phyloP scores from a whole-genome alignment of 169 alveolate species.

The Plasmodium ovale region DNA sequence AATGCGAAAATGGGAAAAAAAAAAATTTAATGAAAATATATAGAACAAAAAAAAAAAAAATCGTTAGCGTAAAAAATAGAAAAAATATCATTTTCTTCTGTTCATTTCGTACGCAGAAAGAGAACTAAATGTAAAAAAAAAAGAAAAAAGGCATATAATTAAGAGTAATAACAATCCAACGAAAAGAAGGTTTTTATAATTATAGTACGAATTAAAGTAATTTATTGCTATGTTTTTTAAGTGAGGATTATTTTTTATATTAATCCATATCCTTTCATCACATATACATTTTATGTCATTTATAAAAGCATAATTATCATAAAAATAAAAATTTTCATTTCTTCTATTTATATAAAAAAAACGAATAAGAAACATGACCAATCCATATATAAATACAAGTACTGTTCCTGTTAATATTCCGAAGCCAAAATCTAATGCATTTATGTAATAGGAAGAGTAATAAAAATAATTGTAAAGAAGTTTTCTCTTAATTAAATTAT shows the following conservation, averaged over 20 bases:
- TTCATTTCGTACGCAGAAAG: slow-evolving; percentile 1
- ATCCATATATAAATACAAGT: slow-evolving; percentile 49
- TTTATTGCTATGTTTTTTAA: slow-evolving; percentile 12
- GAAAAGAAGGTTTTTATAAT: slow-evolving; percentile 38
- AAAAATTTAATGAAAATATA: no score
- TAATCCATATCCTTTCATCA: slow-evolving; percentile 16
- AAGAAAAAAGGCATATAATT: slow-evolving; percentile 7
- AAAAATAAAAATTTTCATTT: slow-evolving; percentile 26
- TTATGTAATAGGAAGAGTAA: slow-evolving; percentile 32
- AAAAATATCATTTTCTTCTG: neutral
- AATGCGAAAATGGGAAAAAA: no score
- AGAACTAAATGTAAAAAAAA: slow-evolving; percentile 41
- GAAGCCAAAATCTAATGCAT: slow-evolving; percentile 47
- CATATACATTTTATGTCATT: slow-evolving; percentile 49
- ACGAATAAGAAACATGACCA: slow-evolving; percentile 6
- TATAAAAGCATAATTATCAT: slow-evolving; percentile 44
- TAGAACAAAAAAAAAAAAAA: neutral
- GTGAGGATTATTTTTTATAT: slow-evolving; percentile 33
- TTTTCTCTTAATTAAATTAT: slow-evolving; percentile 55
- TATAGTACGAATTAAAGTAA: slow-evolving; percentile 37
- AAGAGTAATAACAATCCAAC: slow-evolving; percentile 4
- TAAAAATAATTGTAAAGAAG: slow-evolving; percentile 9
- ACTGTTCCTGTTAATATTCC: slow-evolving; percentile 33
- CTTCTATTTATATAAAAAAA: slow-evolving; percentile 14
- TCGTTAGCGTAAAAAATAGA: neutral